Conservation (phyloP, 2,329 filamentous ascomycete genomes). For the Colletotrichum trifolii region DNA sequence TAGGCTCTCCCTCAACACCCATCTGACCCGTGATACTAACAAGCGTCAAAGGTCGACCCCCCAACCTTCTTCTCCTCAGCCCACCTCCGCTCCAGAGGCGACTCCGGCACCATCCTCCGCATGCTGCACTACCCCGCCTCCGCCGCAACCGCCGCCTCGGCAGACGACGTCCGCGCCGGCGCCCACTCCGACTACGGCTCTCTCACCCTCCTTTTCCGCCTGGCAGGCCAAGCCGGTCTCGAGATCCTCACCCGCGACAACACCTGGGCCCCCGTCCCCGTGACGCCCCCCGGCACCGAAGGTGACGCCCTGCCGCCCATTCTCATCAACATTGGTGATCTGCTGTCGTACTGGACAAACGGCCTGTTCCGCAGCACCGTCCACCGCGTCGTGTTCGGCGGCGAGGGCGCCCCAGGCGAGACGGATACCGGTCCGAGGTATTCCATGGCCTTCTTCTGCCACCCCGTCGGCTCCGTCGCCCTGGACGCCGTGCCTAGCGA, state of each 20-base stretch:
- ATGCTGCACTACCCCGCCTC: constrained; percentile 78
- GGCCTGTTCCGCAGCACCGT: constrained; percentile 88
- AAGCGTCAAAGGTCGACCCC: constrained; percentile 51
- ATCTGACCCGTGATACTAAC: constrained; percentile 20
- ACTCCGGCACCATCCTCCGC: constrained; percentile 71
- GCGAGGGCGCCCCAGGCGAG: constrained; percentile 51
- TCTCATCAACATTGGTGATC: constrained; percentile 79
- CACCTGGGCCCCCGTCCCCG: constrained; percentile 73
- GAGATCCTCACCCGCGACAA: constrained; percentile 76
- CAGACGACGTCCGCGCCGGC: constrained; percentile 81
- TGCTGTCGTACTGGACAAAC: constrained; percentile 88
- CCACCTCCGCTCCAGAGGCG: constrained; percentile 56
- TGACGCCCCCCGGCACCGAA: constrained; percentile 71
- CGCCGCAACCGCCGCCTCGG: constrained; percentile 53
- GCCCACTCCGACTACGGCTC: constrained; percentile 90
- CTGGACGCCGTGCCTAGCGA: constrained; percentile 71
- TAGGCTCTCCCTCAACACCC: constrained; percentile 47
- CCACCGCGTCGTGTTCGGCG: constrained; percentile 82
- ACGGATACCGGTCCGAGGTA: constrained; percentile 65
- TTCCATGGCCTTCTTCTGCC: constrained; percentile 76
- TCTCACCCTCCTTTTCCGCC: constrained; percentile 83
- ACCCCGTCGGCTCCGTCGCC: constrained; percentile 65
- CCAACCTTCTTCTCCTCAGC: constrained; percentile 66
- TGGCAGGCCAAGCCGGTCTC: constrained; percentile 84
- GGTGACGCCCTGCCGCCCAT: constrained; percentile 74